Evolutionary conservation across 768 basidiomycete species (phyloP), one percentile per base, ranked within the genome.

Genomic region (Tephrocybe sp.): DNA sequence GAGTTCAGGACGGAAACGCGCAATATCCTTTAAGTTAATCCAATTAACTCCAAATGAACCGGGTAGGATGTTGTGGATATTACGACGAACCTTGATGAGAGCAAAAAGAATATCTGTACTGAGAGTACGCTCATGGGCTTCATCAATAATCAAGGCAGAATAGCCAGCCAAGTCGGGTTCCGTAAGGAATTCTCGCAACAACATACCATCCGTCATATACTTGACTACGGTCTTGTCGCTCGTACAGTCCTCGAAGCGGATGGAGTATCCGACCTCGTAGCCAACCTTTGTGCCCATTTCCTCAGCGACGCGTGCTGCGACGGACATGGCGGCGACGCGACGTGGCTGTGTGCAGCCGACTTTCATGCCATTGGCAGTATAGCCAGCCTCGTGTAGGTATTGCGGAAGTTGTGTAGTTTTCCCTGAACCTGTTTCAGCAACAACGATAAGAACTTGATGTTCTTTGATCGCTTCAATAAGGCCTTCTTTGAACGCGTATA

Each of bases 161-260:
- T 98, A 99, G 3, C 91, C 91, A 12, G 92, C 95, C 46, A 99
- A 69, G 71, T 94, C 92, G 0, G 97, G 97, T 66, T 99, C 97
- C 9, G 97, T 98, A 61, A 99, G 71, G 69, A 98, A 98, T 68
- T 98, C 94, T 61, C 97, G 81, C 38, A 98, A 72, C 22, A 99
- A 76, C 97, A 99, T 98, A 27, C 97, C 97, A 62, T 99, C 97
- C 37, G 97, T 99, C 97, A 99, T 97, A 70, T 99, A 99, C 70
- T 99, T 98, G 62, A 99, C 76, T 37, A 94, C 88, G 3, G 97
- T 99, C 75, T 97, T 97, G 76, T 98, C 94, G 73, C 92, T 97
- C 16, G 97, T 99, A 67, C 94, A 97, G 68, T 99, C 97, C 69
- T 99, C 97, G 71, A 99, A 99, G 25, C 97, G 91, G 59, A 99